phyloP scores from a whole-genome alignment of 805 yeast genomes.

The Aciculoconidium aculeatum region DNA sequence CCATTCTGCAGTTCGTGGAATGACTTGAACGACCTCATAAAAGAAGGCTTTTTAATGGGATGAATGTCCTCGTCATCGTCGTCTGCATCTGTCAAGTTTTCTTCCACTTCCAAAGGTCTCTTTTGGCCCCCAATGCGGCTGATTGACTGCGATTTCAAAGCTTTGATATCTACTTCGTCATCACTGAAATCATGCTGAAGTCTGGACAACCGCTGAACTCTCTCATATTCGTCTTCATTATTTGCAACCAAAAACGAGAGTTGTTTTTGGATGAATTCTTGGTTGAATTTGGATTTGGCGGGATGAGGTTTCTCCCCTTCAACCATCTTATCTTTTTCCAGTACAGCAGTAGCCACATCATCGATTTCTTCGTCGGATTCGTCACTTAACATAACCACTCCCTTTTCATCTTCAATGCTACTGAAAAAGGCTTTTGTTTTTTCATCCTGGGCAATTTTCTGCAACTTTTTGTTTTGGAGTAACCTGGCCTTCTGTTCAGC shows the following conservation, averaged over 20 bases:
- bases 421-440: constrained; percentile 64
- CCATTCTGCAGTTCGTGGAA: constrained; percentile 30
- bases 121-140: too few species aligned
- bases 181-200: constrained; percentile 36
- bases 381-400: constrained; percentile 20
- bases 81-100: constrained; percentile 18
- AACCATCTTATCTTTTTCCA: constrained; percentile 11
- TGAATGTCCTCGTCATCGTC: constrained; percentile 34
- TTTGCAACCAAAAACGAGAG: constrained; percentile 44
- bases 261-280: constrained; percentile 50
- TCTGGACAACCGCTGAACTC: constrained; percentile 24
- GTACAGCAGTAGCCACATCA: too few species aligned
- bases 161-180: constrained; percentile 37
- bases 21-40: constrained; percentile 42
- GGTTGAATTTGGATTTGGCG: constrained; percentile 38
- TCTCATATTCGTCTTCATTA: constrained; percentile 28
- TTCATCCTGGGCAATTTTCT: constrained; percentile 43
- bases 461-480: constrained; percentile 39
- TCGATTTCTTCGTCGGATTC: constrained; percentile 20
- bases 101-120: constrained; percentile 15
- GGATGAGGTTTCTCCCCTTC: constrained; percentile 17
- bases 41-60: constrained; percentile 38
- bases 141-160: constrained; percentile 40
- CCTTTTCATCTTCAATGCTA: constrained; percentile 46
- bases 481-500: constrained; percentile 45